These are phyloP conservation scores for Stephania yunnanensis DNA, from an alignment of 164 flowering plant species.

Conservation along the genomic window DNA sequence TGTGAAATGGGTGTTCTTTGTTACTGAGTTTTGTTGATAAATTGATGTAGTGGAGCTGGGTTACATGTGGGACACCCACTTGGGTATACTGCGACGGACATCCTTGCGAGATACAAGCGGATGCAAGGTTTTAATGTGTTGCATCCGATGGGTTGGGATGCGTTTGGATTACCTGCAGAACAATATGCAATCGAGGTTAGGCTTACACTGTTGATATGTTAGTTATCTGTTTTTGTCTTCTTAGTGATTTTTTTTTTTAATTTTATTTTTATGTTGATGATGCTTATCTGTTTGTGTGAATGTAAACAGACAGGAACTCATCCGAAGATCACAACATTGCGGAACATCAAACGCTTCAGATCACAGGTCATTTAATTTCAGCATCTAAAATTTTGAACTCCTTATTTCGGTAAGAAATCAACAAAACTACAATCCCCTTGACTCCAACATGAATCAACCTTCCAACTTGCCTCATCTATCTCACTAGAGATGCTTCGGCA, in stretches of 20 bases:
- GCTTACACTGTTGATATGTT: background rate
- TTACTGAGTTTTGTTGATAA: background rate
- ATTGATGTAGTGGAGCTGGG: conserved; percentile 77
- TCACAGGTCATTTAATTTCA: conserved; percentile 52
- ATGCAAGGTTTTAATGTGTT: conserved; percentile 97
- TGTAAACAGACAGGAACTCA: conserved; percentile 86
- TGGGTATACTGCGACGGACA: conserved; percentile 96
- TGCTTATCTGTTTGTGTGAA: background rate
- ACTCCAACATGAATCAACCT: too few species aligned
- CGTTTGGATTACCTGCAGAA: conserved; percentile 98
- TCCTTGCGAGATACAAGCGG: conserved; percentile 79
- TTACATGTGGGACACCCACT: conserved; percentile 97
- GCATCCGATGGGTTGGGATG: conserved; percentile 99
- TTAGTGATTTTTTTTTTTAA: background rate
- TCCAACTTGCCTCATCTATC: too few species aligned
- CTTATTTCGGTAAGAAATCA: background rate
- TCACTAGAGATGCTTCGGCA: too few species aligned
- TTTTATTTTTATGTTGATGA: background rate
- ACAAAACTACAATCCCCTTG: too few species aligned
- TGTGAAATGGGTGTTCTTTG: background rate
- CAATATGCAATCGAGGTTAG: conserved; percentile 92
- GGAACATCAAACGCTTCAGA: conserved; percentile 79
- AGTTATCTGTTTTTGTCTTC: background rate
- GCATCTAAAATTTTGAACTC: background rate
- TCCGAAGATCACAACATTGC: conserved; percentile 76